Percentiles rank a stretch among this genome's conserved stretches.
phyloP scores from a whole-genome alignment of 805 yeast genomes.

The Kodamaea kakaduensis region DNA sequence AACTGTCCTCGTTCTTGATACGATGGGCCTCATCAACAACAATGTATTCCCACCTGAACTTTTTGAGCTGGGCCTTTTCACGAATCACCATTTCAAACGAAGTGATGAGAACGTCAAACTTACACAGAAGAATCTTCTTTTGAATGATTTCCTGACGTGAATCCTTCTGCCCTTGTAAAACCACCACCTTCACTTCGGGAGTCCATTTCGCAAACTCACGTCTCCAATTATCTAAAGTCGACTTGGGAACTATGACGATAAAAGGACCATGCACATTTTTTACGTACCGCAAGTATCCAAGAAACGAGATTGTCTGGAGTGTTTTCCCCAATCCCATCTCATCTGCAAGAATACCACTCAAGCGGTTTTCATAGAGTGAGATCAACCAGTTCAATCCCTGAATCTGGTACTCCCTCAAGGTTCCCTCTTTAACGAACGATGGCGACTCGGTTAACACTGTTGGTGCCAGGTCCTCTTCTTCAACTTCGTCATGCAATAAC shows the following conservation, averaged over 20 bases:
- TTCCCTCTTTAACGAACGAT: conserved; percentile 63
- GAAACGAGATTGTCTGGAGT: conserved; percentile 85
- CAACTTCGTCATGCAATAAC: conserved; percentile 75
- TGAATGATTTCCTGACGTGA: conserved; percentile 60
- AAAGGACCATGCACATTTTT: conserved; percentile 84
- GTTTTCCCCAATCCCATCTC: conserved; percentile 99
- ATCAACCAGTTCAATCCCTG: conserved; percentile 96
- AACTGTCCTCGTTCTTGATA: conserved; percentile 90
- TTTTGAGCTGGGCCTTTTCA: conserved; percentile 76
- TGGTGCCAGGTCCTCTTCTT: conserved; percentile 42
- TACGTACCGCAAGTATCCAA: conserved; percentile 80
- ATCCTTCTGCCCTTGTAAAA: conserved; percentile 89
- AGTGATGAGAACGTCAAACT: conserved; percentile 86
- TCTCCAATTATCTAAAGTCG: conserved; percentile 94
- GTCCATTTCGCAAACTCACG: conserved; percentile 95
- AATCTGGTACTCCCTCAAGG: conserved; percentile 82
- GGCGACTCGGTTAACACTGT: conserved; percentile 88
- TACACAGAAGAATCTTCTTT: conserved; percentile 57
- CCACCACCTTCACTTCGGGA: conserved; percentile 83
- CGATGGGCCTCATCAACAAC: conserved; percentile 96
- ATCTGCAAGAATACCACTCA: conserved; percentile 93
- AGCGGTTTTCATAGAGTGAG: conserved; percentile 77
- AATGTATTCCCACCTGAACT: conserved; percentile 88
- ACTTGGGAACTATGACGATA: conserved; percentile 89
- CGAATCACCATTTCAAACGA: conserved; percentile 92